Conservation (phyloP, 805 yeast genomes). For the Candida boidinii region DNA sequence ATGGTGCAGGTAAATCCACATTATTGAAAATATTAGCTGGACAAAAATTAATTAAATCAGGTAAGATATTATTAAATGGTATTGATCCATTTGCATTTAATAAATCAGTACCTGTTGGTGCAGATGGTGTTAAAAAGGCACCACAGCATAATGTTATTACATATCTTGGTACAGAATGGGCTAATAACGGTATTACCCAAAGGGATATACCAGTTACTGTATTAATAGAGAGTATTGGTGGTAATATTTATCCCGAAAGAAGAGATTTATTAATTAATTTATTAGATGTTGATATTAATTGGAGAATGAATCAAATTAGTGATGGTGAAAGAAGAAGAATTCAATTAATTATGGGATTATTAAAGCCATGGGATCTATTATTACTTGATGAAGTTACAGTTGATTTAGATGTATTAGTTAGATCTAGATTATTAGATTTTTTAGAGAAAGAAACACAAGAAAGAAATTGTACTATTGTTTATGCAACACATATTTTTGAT, state of each 20-base stretch:
- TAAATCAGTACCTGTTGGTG: too few species aligned
- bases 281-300: constrained; percentile 75
- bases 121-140: too few species aligned
- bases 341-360: constrained; percentile 86
- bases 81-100: constrained; percentile 64
- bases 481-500: constrained; percentile 95
- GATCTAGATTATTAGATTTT: constrained; percentile 65
- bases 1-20: constrained; percentile 97
- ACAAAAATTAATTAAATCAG: constrained; percentile 73
- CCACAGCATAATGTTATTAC: constrained; percentile 36
- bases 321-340: constrained; percentile 96
- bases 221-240: constrained; percentile 74
- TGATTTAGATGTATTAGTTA: constrained; percentile 87
- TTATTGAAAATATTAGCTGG: constrained; percentile 81
- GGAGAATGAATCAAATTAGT: constrained; percentile 89
- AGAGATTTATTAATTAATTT: constrained; percentile 68
- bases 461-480: constrained; percentile 71
- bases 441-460: constrained; percentile 62
- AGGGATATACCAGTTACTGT: constrained; percentile 85
- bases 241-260: constrained; percentile 61
- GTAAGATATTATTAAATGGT: constrained; percentile 67
- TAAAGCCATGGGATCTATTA: constrained; percentile 83
- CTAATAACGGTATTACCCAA: constrained; percentile 79
- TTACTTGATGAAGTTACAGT: constrained; percentile 96
- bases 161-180: constrained; percentile 97